Conservation (phyloP, 2,329 filamentous ascomycete species). For the Alternaria consortialis region DNA sequence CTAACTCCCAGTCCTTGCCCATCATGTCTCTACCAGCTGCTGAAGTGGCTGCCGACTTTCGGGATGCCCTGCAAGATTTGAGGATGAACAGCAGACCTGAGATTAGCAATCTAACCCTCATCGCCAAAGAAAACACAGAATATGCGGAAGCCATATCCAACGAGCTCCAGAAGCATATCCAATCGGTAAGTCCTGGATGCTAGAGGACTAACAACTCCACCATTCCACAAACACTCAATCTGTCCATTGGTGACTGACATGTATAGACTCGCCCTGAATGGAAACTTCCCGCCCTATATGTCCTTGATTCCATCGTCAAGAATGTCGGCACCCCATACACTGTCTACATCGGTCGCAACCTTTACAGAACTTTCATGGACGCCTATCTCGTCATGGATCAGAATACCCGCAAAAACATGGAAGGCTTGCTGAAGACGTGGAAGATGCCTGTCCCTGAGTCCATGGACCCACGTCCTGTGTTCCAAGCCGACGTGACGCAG, state of each 20-base stretch:
- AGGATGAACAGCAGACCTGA: slow-evolving; percentile 91
- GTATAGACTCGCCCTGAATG: slow-evolving; percentile 85
- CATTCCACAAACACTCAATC: not conserved
- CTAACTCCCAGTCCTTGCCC: slow-evolving; percentile 49
- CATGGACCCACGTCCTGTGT: slow-evolving; percentile 90
- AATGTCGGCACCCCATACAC: slow-evolving; percentile 99
- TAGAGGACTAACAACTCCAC: not conserved
- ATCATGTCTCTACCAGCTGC: slow-evolving; percentile 75
- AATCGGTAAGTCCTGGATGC: slow-evolving; percentile 74
- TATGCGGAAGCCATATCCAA: slow-evolving; percentile 93
- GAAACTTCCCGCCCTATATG: slow-evolving; percentile 95
- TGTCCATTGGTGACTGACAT: slow-evolving; percentile 24
- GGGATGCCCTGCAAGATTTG: slow-evolving; percentile 89
- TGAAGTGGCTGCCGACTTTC: slow-evolving; percentile 95
- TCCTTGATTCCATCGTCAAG: slow-evolving; percentile 97
- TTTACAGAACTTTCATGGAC: slow-evolving; percentile 96
- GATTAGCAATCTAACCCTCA: slow-evolving; percentile 96
- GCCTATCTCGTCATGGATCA: slow-evolving; percentile 90
- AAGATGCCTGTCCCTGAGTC: slow-evolving; percentile 96
- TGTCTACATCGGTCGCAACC: slow-evolving; percentile 87
- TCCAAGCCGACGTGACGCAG: slow-evolving; percentile 83
- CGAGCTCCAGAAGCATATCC: slow-evolving; percentile 90
- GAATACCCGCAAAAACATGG: slow-evolving; percentile 85
- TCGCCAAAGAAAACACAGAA: slow-evolving; percentile 96
- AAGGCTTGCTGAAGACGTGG: slow-evolving; percentile 98